Conservation (phyloP, 1,284 basidiomycete species). For the Calocybe gambosa region DNA sequence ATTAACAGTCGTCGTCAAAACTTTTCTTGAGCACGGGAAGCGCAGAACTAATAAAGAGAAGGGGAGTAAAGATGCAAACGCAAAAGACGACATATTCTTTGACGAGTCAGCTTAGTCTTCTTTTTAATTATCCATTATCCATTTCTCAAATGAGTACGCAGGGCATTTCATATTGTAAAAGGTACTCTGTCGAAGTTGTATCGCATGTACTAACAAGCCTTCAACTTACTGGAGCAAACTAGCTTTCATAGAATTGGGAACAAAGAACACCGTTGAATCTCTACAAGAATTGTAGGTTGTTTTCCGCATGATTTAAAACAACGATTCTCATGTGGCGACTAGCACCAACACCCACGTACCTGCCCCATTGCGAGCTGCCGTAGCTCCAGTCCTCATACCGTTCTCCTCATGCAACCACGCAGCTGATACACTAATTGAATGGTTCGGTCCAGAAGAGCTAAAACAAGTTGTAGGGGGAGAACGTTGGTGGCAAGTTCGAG, state of each 20-base stretch:
- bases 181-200: too few relatives aligned
- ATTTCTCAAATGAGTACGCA: conserved; percentile 17
- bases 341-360: conserved; percentile 77
- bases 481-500: conserved; percentile 83
- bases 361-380: conserved; percentile 71
- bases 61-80: conserved; percentile 34
- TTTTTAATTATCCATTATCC: not conserved
- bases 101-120: conserved; percentile 42
- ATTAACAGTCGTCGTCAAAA: conserved; percentile 36
- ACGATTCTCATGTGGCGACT: conserved; percentile 2
- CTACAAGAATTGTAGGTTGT: conserved; percentile 49
- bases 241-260: conserved; percentile 57
- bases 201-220: not conserved
- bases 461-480: conserved; percentile 71
- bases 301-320: not conserved
- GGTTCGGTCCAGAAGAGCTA: conserved; percentile 71
- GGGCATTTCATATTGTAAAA: conserved; percentile 63
- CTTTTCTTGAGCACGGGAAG: conserved; percentile 55
- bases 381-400: conserved; percentile 65
- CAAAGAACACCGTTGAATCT: conserved; percentile 54
- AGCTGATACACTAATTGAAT: conserved; percentile 69
- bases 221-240: conserved; percentile 2
- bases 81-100: conserved; percentile 54
- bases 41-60: conserved; percentile 39
- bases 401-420: conserved; percentile 58